Base-by-base conservation (phyloP, 352 stramenopile genomes). In the Aphanomyces invadans region DNA sequence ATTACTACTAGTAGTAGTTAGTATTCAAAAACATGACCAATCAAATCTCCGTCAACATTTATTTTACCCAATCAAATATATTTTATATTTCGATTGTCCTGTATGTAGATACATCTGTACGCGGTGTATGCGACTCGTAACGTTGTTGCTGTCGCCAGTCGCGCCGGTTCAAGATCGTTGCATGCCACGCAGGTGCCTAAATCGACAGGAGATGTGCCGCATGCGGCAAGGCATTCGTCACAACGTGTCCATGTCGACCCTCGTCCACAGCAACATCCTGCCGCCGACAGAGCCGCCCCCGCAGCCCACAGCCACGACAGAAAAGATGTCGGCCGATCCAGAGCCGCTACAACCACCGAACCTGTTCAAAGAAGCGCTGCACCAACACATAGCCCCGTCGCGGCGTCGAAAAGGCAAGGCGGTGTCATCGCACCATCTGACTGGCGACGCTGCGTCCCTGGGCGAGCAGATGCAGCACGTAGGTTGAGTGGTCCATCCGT, bases 131-230 rank as follows among this genome's bases (percentile, higher is more conserved):
- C n/a, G n/a, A n/a, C n/a, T n/a, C n/a, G n/a, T n/a, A n/a, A n/a
- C n/a, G n/a, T n/a, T n/a, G n/a, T n/a, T n/a, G n/a, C n/a, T n/a
- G n/a, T n/a, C n/a, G n/a, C n/a, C n/a, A n/a, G n/a, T 54, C 26
- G n/a, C 46, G 26, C 46, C n/a, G n/a, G 2, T 3, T 54, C n/a
- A 54, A 54, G 10, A 54, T 21, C 10, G 15, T 29, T 10, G 26
- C n/a, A 29, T 25, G 26, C 46, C n/a, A 29, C 10, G 10, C 11
- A n/a, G 10, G 26, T 29, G 21, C 21, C 7, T 67, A 44, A 51
- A 67, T 57, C 60, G 60, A 2, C 60, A 57, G 28, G 60, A 67
- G 9, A 67, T 67, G 26, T 60, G 60, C 60, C 60, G 60, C 21
- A 23, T 67, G 28, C 42, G 60, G 17, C 60, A 67, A 48, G 48